Percentiles rank a stretch among this genome's conserved stretches.
phyloP scores from a whole-genome alignment of 2,329 filamentous ascomycete species.

The Pleurostoma richardsiae region DNA sequence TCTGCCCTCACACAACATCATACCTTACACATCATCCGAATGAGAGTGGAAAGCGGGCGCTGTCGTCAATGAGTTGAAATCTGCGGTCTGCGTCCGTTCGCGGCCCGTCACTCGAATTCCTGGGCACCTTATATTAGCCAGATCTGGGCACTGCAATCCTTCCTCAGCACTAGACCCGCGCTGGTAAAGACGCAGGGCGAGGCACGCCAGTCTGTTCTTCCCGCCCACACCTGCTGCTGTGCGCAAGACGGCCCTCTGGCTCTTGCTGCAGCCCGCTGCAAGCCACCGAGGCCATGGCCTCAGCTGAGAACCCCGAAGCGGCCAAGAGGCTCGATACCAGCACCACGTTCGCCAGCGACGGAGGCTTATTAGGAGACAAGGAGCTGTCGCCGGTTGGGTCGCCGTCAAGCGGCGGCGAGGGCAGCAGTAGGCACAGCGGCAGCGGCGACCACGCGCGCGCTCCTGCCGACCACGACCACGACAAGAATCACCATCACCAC shows the following conservation, averaged over 20 bases:
- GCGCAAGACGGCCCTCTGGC: background rate
- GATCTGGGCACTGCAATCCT: no score
- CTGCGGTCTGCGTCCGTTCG: no score
- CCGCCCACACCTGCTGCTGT: background rate
- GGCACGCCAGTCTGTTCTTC: no score
- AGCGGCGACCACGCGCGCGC: background rate
- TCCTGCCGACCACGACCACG: background rate
- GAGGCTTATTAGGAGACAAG: background rate
- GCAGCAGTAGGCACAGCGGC: background rate
- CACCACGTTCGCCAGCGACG: background rate
- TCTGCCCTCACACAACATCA: no score
- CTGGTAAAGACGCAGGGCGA: no score
- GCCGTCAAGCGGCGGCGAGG: background rate
- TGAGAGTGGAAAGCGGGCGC: no score
- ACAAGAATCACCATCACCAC: background rate
- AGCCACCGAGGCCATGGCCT: background rate
- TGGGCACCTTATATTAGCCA: no score
- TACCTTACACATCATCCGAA: no score
- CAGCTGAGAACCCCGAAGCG: background rate
- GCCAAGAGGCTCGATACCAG: background rate
- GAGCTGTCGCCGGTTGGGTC: background rate
- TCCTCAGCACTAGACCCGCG: no score
- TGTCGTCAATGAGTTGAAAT: no score
- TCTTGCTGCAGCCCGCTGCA: background rate
- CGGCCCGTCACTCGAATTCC: no score